Base-by-base conservation (phyloP, 1,284 basidiomycete genomes). In the Rhodotorula mucilaginosa region DNA sequence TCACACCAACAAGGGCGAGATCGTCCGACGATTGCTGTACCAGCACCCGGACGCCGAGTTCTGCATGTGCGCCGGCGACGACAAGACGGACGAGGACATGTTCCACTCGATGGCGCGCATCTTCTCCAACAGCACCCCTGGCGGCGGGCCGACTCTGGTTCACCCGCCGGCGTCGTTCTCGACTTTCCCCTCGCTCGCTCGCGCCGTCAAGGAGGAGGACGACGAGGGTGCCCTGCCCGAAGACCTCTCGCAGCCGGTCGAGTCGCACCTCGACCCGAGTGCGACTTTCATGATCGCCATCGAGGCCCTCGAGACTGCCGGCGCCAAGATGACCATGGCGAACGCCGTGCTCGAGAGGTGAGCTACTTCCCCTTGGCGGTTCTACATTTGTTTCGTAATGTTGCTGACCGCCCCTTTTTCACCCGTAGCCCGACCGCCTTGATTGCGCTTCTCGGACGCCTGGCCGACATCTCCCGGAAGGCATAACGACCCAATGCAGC, bases 51-150 rank as follows among this genome's bases (percentile, higher is more conserved):
- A 97, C 75, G 89, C 91, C 61, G 92, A 97, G 81, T 96, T 97
- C 80, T 87, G 97, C 79, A 95, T 98, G 83, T 98, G 96, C 81
- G 95, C 93, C 0, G 96, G 96, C 64, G 96, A 98, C 80, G 96
- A 98, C 85, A 97, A 97, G 87, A 92, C 92, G 67, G 72, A 84
- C 79, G 71, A 78, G 65, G 75, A 76, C 66, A 76, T 76, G 75
- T 75, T 74, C 69, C 75, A 75, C 69, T 73, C 73, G 47, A 75
- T 76, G 75, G 73, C 75, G 21, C 69, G 74, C 52, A 67, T 76
- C 71, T 73, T 73, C 59, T 69, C 69, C 65, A 57, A 64, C 62
- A 58, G 57, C 23, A 67, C 70, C 0, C 71, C 75, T 7, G 73
- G 73, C 47, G 65, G 62, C 19, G 59, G 63, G 23, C 65, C 65